Conservation (phyloP, 163 green algal genomes). For the Chlorella variabilis region DNA sequence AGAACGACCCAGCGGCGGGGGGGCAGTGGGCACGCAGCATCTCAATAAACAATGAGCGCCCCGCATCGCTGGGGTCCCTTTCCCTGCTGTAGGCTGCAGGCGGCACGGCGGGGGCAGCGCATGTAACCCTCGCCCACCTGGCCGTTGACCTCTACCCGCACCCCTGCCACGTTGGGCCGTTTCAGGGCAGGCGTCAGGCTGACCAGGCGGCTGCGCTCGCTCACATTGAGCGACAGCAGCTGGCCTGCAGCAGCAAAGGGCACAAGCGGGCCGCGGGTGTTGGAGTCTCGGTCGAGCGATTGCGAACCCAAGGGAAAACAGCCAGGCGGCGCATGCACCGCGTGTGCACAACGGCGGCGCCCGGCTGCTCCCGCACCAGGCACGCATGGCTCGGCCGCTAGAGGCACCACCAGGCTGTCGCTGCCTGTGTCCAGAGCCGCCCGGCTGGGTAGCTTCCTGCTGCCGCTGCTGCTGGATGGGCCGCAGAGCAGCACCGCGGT, state of each 20-base stretch:
- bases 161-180: slow-evolving; percentile 25
- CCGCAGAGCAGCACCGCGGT: slow-evolving; percentile 25
- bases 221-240: slow-evolving; percentile 24
- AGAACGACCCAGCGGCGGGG: no score
- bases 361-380: slow-evolving; percentile 1
- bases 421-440: neutral
- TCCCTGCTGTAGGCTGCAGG: no score
- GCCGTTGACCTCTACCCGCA: slow-evolving; percentile 63
- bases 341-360: no score
- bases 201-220: neutral
- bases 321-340: no score
- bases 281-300: no score
- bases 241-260: slow-evolving; percentile 10
- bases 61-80: no score
- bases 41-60: no score
- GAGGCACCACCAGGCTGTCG: no score
- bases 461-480: neutral
- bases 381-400: neutral
- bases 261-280: no score
- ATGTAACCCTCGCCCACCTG: slow-evolving; percentile 4
- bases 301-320: no score
- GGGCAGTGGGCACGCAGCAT: no score
- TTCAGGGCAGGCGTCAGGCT: slow-evolving; percentile 13
- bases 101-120: no score
- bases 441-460: neutral